Conservation (phyloP, 768 basidiomycete genomes). For the Boletales sp. region DNA sequence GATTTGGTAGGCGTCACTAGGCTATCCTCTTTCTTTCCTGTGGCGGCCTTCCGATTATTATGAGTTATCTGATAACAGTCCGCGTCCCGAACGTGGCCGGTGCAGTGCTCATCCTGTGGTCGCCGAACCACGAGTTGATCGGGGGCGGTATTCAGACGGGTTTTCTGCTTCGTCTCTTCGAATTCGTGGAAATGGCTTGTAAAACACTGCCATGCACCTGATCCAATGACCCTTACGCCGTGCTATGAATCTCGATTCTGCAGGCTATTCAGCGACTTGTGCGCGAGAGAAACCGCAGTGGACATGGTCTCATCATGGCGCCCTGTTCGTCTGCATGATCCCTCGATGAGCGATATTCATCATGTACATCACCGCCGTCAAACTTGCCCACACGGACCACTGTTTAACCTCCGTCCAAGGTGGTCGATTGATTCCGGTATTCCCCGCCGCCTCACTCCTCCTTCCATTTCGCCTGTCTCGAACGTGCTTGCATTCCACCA, state of each 20-base stretch:
- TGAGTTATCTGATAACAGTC: constrained; percentile 18
- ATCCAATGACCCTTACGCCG: constrained; percentile 2
- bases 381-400: constrained; percentile 8
- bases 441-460: constrained; percentile 20
- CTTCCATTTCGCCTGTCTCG: constrained; percentile 13
- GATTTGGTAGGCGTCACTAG: neutral
- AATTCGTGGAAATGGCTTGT: constrained; percentile 17
- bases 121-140: constrained; percentile 23
- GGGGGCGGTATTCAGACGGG: constrained; percentile 19
- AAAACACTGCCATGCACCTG: constrained; percentile 22
- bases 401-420: constrained; percentile 25
- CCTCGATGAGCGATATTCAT: constrained; percentile 3
- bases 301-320: constrained; percentile 8
- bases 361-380: constrained; percentile 9
- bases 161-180: constrained; percentile 15
- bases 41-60: neutral
- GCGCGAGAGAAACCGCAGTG: neutral
- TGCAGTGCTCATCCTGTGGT: constrained; percentile 28
- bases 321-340: constrained; percentile 9
- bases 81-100: neutral
- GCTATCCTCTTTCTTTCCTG: constrained; percentile 9
- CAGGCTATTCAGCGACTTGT: constrained; percentile 17
- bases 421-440: constrained; percentile 12
- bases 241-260: constrained; percentile 3
- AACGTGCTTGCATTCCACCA: constrained; percentile 11